These are phyloP conservation scores for Venturia aucupariae DNA, from an alignment of 2,329 filamentous ascomycete genomes.

Conservation along the genomic window DNA sequence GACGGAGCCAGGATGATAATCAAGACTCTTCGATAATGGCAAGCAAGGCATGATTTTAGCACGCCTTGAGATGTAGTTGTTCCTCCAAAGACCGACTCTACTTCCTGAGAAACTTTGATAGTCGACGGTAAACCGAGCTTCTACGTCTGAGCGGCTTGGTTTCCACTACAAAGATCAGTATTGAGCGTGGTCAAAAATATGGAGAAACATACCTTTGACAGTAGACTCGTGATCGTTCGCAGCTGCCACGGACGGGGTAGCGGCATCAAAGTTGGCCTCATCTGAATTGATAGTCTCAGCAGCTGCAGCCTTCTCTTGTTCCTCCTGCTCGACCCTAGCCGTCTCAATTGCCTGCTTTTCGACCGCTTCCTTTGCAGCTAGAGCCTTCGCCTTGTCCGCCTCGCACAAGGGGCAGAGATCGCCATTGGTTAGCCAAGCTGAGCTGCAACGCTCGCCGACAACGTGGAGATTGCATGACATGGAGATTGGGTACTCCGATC, in stretches of 20 bases:
- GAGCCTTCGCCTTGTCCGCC: background rate
- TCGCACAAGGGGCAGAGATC: background rate
- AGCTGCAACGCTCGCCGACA: background rate
- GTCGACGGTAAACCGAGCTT: background rate
- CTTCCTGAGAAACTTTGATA: background rate
- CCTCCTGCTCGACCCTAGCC: background rate
- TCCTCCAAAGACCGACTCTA: background rate
- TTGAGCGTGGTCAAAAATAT: background rate
- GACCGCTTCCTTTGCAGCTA: background rate
- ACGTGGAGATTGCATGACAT: background rate
- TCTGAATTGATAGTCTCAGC: background rate
- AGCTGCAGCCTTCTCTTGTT: background rate
- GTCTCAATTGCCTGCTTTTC: background rate
- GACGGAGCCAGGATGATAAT: background rate
- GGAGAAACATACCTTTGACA: background rate
- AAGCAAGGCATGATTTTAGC: too few species aligned
- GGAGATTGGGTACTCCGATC: background rate
- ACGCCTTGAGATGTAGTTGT: too few species aligned
- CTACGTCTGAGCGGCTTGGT: background rate
- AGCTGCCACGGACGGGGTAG: background rate
- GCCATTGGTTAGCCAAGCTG: background rate
- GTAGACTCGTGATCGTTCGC: background rate
- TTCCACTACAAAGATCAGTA: background rate
- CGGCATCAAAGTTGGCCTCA: background rate
- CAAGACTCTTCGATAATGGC: too few species aligned